Percentiles rank a stretch among this genome's conserved stretches.
Conservation (phyloP, 441 rosid species). For the Adansonia grandidieri region DNA sequence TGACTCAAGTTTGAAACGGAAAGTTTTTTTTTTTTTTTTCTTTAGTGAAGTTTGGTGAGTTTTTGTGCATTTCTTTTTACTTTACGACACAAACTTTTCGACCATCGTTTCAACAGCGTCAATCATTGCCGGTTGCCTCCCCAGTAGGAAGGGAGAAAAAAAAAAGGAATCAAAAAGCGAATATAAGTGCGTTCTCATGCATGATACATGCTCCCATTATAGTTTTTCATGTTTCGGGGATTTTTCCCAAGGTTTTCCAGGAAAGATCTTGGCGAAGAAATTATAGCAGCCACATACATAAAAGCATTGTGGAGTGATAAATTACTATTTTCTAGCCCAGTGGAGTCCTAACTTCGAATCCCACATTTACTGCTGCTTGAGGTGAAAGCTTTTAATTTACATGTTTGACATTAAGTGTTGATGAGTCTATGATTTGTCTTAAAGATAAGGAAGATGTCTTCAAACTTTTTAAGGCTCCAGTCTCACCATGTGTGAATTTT, state of each 20-base stretch:
- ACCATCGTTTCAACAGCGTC: slow-evolving; percentile 21
- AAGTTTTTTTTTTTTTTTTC: not conserved
- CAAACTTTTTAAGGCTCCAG: too few relatives aligned
- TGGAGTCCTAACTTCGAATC: too few relatives aligned
- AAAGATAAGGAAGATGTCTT: too few relatives aligned
- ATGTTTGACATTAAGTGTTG: too few relatives aligned
- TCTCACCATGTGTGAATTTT: too few relatives aligned
- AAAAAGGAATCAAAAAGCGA: not conserved
- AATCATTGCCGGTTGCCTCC: slow-evolving; percentile 26
- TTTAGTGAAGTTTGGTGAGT: slow-evolving; percentile 16
- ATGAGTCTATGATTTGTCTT: too few relatives aligned
- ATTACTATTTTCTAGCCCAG: not conserved
- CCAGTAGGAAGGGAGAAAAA: not conserved
- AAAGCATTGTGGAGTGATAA: not conserved
- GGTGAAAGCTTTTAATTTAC: too few relatives aligned
- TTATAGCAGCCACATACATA: slow-evolving; percentile 1
- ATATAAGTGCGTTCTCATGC: slow-evolving; percentile 16
- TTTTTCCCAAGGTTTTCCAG: not conserved
- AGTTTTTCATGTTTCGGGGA: not conserved
- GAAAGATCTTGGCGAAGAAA: not conserved
- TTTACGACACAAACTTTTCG: slow-evolving; percentile 26
- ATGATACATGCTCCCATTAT: slow-evolving; percentile 20
- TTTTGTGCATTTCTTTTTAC: not conserved
- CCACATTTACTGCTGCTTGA: too few relatives aligned
- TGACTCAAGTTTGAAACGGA: slow-evolving; percentile 41